Evolutionary conservation across 2,329 filamentous ascomycete genomes (phyloP), one percentile per base, ranked within the genome.

Genomic region (Aspergillus latus): DNA sequence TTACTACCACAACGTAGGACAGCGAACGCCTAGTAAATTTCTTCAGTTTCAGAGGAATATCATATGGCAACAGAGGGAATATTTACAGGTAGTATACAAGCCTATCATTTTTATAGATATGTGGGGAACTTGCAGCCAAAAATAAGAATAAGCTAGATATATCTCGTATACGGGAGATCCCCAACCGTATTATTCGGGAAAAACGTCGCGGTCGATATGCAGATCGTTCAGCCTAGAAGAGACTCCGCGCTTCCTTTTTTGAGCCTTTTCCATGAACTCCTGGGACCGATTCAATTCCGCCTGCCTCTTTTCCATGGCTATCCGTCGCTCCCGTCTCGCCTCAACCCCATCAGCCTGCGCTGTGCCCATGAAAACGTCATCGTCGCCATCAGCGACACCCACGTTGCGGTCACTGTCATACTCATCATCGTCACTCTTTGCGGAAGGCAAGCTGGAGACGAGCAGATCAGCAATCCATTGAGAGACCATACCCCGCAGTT

Each of bases 401-500:
- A 21, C 21, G 21, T 21, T 13, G 5, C 9, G 16, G n/a, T n/a
- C 28, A 11, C 47, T n/a, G 13, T 52, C 29, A 13, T 52, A 11
- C 9, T 53, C 49, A 11, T 61, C 54, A 30, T 61, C 54, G 16
- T 62, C 48, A 2, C 52, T 54, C 5, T 62, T 54, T 5, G 56
- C 60, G 21, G 66, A 62, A 16, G 62, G 63, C 10, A 76, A 52
- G 4, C 70, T 74, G 2, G 67, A 72, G 6, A 75, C 52, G 34
- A 70, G 65, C 30, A 96, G 74, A 69, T 96, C 90, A 5, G 82
- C 88, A 13, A 90, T 78, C 80, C 90, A 96, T 13, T 94, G 76
- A 0, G 85, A 84, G 5, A 92, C 74, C 82, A 91, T 90, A 7
- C 83, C 91, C 50, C 90, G 81, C 26, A 96, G 75, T 47, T 87